phyloP scores from a whole-genome alignment of 495 filamentous ascomycete species.

The Penicillium herquei region DNA sequence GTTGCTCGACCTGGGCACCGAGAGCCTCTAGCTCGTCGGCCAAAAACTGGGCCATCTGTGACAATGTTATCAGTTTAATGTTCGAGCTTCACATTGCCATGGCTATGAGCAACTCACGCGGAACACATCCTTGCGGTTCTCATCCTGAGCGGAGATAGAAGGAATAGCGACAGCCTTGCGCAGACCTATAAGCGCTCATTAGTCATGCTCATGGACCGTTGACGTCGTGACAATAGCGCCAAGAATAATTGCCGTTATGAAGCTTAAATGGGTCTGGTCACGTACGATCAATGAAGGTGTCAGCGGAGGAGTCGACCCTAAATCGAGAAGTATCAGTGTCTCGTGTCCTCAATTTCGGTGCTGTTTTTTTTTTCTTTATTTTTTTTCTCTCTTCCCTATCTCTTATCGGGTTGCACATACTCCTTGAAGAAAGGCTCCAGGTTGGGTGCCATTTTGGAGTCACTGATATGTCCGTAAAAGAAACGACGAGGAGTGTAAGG shows the following conservation, averaged over 20 bases:
- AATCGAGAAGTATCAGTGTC: constrained; percentile 5
- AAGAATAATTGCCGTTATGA: neutral
- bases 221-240: neutral
- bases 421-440: constrained; percentile 82
- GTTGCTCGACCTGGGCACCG: constrained; percentile 81
- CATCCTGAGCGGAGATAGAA: constrained; percentile 88
- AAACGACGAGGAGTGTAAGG: constrained; percentile 28
- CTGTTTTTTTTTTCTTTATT: neutral
- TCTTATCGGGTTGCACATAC: constrained; percentile 36
- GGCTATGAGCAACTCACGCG: constrained; percentile 40
- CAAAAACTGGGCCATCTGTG: constrained; percentile 88
- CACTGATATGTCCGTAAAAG: constrained; percentile 46
- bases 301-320: constrained; percentile 76
- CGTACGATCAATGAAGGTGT: constrained; percentile 82
- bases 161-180: constrained; percentile 93
- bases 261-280: constrained; percentile 8
- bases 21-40: constrained; percentile 76
- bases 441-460: constrained; percentile 75
- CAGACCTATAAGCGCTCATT: constrained; percentile 50
- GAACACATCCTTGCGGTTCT: constrained; percentile 83
- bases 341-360: neutral
- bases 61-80: neutral
- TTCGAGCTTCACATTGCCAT: neutral
- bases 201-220: neutral
- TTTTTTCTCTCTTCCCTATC: neutral